phyloP scores from a whole-genome alignment of 2,329 filamentous ascomycete genomes.

The Alternaria sp. region DNA sequence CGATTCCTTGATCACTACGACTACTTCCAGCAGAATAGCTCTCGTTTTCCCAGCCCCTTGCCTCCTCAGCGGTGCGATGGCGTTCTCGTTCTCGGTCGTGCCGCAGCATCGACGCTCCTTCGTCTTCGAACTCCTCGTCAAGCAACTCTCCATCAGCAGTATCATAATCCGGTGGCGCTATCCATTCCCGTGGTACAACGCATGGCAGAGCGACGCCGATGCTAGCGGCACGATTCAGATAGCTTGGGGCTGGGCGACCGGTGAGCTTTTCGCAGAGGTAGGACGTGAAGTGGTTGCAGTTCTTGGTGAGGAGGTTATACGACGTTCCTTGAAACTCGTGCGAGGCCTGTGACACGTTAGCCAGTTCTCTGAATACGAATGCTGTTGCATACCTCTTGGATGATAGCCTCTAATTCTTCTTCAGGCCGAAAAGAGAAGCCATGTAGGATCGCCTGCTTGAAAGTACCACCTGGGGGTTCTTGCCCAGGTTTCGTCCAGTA shows the following conservation, averaged over 20 bases:
- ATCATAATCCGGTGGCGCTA: conserved; percentile 79
- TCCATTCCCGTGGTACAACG: conserved; percentile 83
- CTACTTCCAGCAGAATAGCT: conserved; percentile 39
- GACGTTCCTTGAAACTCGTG: conserved; percentile 77
- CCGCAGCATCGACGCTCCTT: conserved; percentile 68
- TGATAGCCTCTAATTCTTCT: conserved; percentile 74
- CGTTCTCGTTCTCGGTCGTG: conserved; percentile 45
- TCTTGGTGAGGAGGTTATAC: conserved; percentile 83
- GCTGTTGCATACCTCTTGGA: conserved; percentile 60
- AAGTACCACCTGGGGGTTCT: conserved; percentile 80
- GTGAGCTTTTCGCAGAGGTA: conserved; percentile 79
- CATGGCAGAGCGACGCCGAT: conserved; percentile 84
- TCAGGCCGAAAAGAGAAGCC: conserved; percentile 77
- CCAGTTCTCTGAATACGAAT: not conserved
- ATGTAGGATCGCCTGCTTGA: conserved; percentile 77
- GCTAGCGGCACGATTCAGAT: conserved; percentile 85
- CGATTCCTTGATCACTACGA: conserved; percentile 46
- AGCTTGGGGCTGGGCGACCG: conserved; percentile 72
- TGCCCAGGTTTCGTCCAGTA: conserved; percentile 80
- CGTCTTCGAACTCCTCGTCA: conserved; percentile 64
- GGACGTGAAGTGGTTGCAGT: conserved; percentile 90
- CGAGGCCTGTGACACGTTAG: conserved; percentile 61
- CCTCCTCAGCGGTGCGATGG: conserved; percentile 37
- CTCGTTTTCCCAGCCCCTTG: conserved; percentile 42
- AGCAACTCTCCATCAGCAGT: conserved; percentile 75